Evolutionary conservation across 2,329 filamentous ascomycete species (phyloP), one percentile per base, ranked within the genome.

Genomic region (Balansia obtecta): DNA sequence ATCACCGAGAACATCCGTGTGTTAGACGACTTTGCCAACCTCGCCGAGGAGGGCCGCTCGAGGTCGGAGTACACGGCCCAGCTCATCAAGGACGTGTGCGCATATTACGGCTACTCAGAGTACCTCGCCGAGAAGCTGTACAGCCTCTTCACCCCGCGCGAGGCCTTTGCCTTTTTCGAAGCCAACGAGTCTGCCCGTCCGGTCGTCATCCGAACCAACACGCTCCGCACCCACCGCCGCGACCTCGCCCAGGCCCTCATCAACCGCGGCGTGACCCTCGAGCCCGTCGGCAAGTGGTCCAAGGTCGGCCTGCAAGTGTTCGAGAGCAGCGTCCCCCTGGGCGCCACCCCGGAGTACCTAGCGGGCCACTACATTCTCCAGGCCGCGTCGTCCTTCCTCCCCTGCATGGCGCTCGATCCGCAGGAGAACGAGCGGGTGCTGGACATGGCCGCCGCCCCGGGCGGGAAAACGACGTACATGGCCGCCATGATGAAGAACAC

Each of bases 111-210:
- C 53, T 98, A 98, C 73, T 94, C 87, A 3, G 81, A 85, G 38
- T 97, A 85, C 70, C 77, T 98, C n/a, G 93, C 90, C 4, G 88
- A 95, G 69, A 98, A 97, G 75, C 82, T 98, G 15, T 89, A 90
- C 71, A 84, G 85, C 62, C 81, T 98, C 7, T 97, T 98, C 71
- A 82, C 89, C 1, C 88, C 93, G 0, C 83, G 85, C 59, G 93
- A 98, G 71, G 93, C 93, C 0, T 94, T 97, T 59, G 90, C 90
- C 50, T 98, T 98, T 71, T 97, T 98, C 71, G 93, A 98, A 71
- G 91, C 91, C 60, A 98, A 98, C 81, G 93, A 98, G 71, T 89
- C 87, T 30, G 82, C 89, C 13, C 82, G 93, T 48, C 93, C 93
- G 4, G 83, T 98, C 52, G 93, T 98, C 57, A 94, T 98, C 64